Evolutionary conservation across 2,329 filamentous ascomycete species (phyloP), one percentile per base, ranked within the genome.

Genomic region (Penicillium sp.): DNA sequence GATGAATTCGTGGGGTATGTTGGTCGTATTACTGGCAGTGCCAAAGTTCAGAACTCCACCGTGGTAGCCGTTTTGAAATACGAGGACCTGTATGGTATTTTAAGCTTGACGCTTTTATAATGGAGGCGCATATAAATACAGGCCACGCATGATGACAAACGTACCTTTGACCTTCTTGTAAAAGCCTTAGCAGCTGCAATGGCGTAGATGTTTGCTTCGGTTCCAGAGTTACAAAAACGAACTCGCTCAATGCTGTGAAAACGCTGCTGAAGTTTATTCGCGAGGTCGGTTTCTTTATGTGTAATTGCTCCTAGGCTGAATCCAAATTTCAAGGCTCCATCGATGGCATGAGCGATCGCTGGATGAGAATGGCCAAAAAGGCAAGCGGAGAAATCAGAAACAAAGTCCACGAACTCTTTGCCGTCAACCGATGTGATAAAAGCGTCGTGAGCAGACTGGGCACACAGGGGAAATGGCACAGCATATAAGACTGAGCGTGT

Each of bases 281-380:
- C 86, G 27, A 85, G 75, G 16, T 75, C 62, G 10, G 75, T 72
- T 69, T 89, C 86, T 47, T 81, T 75, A 8, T 67, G 61, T 37
- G 79, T 84, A 1, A 81, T 81, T 0, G 77, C 80, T 4, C 87
- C 84, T 16, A 85, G 77, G 57, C 79, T 85, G 61, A 86, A 69
- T 7, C 86, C 85, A 10, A 46, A 44, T 8, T 73, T 69, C 2
- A 85, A 65, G 1, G 80, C 76, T 6, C 75, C 62, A 11, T 70
- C 57, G 23, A 89, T 73, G 0, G 85, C 78, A 0, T 72, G 62
- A 5, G 77, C 69, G 54, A 90, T 83, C 3, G 75, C 62, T 0
- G 83, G 80, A 54, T 88, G 78, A 1, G 83, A 86, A 71, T 90
- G 87, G 0, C 88, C 87, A 66, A 84, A 89, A 11, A 90, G 77